A percentile compares a stretch with the other conserved stretches of the same genome.
Conservation (phyloP, 2,329 filamentous ascomycete genomes). For the Fusarium haematococcum region DNA sequence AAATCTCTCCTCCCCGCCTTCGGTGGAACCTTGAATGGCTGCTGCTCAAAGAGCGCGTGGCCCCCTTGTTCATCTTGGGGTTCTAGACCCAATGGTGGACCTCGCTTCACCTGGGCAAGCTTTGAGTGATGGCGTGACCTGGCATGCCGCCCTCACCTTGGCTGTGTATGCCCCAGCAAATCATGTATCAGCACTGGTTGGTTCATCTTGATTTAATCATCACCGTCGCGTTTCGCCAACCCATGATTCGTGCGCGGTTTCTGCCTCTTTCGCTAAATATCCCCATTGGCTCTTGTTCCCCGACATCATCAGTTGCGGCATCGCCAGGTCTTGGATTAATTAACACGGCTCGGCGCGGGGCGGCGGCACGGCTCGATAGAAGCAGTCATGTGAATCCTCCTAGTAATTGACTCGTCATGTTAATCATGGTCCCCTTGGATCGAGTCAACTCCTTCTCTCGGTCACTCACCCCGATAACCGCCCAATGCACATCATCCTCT, state of each 20-base stretch:
- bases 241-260: not conserved
- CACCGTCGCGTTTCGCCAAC: not conserved
- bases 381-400: not conserved
- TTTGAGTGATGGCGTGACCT: conserved; percentile 1
- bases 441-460: not conserved
- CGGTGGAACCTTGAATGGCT: conserved; percentile 15
- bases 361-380: conserved; percentile 30
- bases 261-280: not conserved
- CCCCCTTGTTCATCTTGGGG: conserved; percentile 13
- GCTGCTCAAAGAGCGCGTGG: conserved; percentile 24
- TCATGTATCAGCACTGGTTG: not conserved
- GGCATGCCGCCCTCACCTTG: not conserved
- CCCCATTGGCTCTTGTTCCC: conserved; percentile 1
- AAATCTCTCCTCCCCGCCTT: conserved; percentile 5
- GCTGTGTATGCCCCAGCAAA: not conserved
- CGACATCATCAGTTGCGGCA: not conserved
- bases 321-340: not conserved
- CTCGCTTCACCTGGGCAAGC: not conserved
- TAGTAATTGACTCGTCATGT: conserved; percentile 1
- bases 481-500: not conserved
- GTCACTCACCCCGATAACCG: not conserved
- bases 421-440: not conserved
- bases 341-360: conserved; percentile 18
- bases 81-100: conserved; percentile 16
- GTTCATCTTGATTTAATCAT: not conserved